Percentiles rank a stretch among this genome's conserved stretches.
phyloP scores from a whole-genome alignment of 306 rosid genomes.

The Bauhinia variegata region DNA sequence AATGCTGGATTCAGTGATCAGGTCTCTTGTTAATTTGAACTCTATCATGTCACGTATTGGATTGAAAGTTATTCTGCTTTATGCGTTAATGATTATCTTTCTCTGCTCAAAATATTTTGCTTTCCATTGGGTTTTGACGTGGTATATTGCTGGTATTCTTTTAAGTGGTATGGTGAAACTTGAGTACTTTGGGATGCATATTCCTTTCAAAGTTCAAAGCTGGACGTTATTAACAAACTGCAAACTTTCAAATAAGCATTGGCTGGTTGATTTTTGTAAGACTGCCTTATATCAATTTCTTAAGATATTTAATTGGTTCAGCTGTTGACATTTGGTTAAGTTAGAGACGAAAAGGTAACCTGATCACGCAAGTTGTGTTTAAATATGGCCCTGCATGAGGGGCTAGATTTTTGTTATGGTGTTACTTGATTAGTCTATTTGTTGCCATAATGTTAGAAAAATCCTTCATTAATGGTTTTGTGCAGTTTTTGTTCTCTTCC shows the following conservation, averaged over 20 bases:
- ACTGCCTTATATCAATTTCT: constrained; percentile 3
- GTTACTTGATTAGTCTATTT: background rate
- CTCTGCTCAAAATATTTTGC: background rate
- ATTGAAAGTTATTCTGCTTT: background rate
- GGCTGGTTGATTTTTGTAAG: background rate
- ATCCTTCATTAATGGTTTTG: background rate
- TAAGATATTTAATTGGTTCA: constrained; percentile 1
- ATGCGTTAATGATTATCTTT: too few species aligned
- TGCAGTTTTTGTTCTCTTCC: too few species aligned
- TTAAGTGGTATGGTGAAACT: constrained; percentile 15
- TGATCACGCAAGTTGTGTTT: too few species aligned
- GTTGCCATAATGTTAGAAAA: background rate
- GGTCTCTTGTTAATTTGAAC: constrained; percentile 50
- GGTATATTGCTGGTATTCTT: background rate
- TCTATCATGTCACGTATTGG: background rate
- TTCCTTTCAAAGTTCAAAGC: background rate
- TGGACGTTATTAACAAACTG: constrained; percentile 1
- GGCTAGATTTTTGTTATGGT: too few species aligned
- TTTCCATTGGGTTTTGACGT: background rate
- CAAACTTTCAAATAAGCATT: background rate
- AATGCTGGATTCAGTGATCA: constrained; percentile 93
- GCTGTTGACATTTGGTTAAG: background rate
- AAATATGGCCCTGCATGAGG: too few species aligned
- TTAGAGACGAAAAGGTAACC: too few species aligned
- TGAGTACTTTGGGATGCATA: background rate